Evolutionary conservation across 1,139 yeast genomes (phyloP).

Genomic region (Candida neerlandica): DNA sequence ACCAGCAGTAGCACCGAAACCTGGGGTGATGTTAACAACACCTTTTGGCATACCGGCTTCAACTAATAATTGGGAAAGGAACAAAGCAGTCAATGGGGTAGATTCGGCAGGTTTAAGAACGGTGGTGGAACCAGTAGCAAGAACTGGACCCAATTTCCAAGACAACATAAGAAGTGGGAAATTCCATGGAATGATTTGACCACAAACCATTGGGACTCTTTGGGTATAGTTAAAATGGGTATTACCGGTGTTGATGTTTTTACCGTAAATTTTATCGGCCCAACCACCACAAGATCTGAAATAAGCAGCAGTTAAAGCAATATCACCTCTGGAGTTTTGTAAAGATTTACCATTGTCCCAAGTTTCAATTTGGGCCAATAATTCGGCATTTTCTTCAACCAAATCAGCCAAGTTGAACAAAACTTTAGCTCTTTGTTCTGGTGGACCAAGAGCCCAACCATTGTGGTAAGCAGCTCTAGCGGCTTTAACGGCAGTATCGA

Average conservation of each 20-base stretch:
- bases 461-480: constrained; percentile 66
- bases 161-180: constrained; percentile 84
- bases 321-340: constrained; percentile 54
- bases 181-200: constrained; percentile 86
- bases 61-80: constrained; percentile 57
- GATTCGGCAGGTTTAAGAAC: constrained; percentile 83
- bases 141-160: constrained; percentile 86
- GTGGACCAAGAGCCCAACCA: constrained; percentile 35
- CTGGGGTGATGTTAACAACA: constrained; percentile 74
- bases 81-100: constrained; percentile 79
- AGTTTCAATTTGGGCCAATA: constrained; percentile 69
- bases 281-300: constrained; percentile 81
- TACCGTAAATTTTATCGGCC: constrained; percentile 79
- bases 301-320: constrained; percentile 61
- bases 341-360: constrained; percentile 82
- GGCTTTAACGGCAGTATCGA: constrained; percentile 78
- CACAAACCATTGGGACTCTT: constrained; percentile 74
- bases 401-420: constrained; percentile 64
- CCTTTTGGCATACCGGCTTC: constrained; percentile 83
- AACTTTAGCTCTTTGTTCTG: constrained; percentile 54
- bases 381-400: constrained; percentile 59
- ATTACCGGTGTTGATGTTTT: constrained; percentile 63
- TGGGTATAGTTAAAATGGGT: constrained; percentile 60
- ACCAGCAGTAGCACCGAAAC: constrained; percentile 80
- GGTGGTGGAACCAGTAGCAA: constrained; percentile 79